phyloP scores from a whole-genome alignment of 306 rosid species.

The Pyrus communis region DNA sequence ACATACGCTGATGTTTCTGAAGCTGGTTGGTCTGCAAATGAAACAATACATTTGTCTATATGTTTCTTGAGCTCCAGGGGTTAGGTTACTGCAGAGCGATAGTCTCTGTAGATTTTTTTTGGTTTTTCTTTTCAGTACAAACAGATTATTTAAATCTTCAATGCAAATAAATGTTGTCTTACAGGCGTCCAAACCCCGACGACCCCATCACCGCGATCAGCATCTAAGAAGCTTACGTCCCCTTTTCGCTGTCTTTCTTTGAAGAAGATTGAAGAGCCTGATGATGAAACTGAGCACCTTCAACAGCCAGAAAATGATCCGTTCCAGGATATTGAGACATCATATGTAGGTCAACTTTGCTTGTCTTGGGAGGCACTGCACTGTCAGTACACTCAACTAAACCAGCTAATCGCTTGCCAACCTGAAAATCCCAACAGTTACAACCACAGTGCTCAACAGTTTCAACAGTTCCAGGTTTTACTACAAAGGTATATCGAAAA shows the following conservation, averaged over 20 bases:
- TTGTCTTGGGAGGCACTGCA: conserved; percentile 98
- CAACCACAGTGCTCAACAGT: conserved; percentile 70
- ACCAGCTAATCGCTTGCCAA: conserved; percentile 71
- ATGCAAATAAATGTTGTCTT: background rate
- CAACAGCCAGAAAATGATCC: conserved; percentile 51
- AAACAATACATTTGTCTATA: background rate
- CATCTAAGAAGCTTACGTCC: conserved; percentile 73
- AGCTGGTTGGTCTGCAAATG: too few species aligned
- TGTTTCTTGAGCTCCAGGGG: background rate
- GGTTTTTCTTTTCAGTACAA: background rate
- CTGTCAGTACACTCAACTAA: conserved; percentile 79
- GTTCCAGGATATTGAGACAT: conserved; percentile 67
- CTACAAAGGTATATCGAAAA: conserved; percentile 88
- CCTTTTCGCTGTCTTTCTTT: conserved; percentile 90
- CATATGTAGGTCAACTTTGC: conserved; percentile 88
- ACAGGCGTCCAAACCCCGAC: conserved; percentile 47
- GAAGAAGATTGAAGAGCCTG: conserved; percentile 72
- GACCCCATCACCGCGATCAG: conserved; percentile 70
- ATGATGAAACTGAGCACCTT: conserved; percentile 71
- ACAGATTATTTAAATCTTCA: background rate
- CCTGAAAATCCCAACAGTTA: conserved; percentile 63
- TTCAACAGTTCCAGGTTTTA: conserved; percentile 92
- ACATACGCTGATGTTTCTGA: background rate
- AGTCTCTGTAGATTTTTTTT: background rate
- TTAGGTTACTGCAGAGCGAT: background rate